These are phyloP conservation scores for Hygrophorus russula DNA, from an alignment of 768 basidiomycete genomes.

Conservation along the genomic window DNA sequence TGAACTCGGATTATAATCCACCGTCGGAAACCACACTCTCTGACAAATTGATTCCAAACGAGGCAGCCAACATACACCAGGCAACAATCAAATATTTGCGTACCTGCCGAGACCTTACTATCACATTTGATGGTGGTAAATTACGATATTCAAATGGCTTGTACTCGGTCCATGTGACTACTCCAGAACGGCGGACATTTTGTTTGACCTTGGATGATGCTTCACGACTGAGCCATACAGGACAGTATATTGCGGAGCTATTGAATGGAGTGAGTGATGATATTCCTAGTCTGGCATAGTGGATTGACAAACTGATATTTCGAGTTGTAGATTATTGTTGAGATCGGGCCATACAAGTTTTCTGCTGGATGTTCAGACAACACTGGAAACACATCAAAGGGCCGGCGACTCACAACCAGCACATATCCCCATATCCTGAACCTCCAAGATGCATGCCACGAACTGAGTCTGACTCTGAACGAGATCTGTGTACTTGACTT, in stretches of 20 bases:
- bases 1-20: constrained; percentile 5
- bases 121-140: constrained; percentile 10
- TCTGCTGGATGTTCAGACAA: constrained; percentile 13
- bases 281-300: too few species aligned
- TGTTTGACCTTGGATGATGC: constrained; percentile 8
- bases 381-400: constrained; percentile 12
- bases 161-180: constrained; percentile 7
- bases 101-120: constrained; percentile 3
- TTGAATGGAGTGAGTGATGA: constrained; percentile 3
- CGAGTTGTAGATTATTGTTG: constrained; percentile 9
- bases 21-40: constrained; percentile 1
- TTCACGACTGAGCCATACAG: constrained; percentile 9
- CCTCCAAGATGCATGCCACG: constrained; percentile 6
- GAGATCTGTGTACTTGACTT: constrained; percentile 4
- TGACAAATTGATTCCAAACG: constrained; percentile 6
- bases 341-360: constrained; percentile 11
- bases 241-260: constrained; percentile 6
- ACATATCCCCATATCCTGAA: constrained; percentile 5
- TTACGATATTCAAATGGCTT: constrained; percentile 2
- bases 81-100: constrained; percentile 2
- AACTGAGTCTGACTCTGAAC: constrained; percentile 4
- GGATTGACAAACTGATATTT: neutral
- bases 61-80: constrained; percentile 6
- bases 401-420: constrained; percentile 6
- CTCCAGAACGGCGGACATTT: constrained; percentile 3